Evolutionary conservation across 2,329 filamentous ascomycete genomes (phyloP).

Genomic region (Talaromyces sp.): DNA sequence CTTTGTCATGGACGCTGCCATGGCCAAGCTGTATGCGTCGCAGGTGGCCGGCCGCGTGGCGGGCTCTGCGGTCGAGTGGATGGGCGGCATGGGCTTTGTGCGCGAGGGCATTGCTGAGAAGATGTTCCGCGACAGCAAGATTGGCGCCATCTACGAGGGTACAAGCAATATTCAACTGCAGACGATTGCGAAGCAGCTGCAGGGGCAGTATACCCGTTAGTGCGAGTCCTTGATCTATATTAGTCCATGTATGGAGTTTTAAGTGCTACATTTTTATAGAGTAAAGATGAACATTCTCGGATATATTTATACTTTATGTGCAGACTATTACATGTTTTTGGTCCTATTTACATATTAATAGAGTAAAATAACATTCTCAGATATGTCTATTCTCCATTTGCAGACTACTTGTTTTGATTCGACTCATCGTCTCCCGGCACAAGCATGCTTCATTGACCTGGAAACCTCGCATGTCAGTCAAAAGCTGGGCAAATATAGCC

Average conservation of each 20-base stretch:
- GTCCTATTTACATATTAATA: background rate
- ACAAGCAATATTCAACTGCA: constrained; percentile 62
- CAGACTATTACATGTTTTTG: background rate
- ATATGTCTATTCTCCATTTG: background rate
- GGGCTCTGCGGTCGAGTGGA: constrained; percentile 90
- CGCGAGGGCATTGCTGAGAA: constrained; percentile 95
- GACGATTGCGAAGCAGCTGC: constrained; percentile 65
- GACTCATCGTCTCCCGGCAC: background rate
- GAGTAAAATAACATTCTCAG: background rate
- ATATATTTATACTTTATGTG: background rate
- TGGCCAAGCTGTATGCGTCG: constrained; percentile 93
- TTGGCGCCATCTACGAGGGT: constrained; percentile 95
- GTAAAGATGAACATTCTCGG: background rate
- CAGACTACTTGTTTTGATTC: background rate
- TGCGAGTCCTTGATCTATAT: background rate
- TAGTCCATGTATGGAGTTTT: background rate
- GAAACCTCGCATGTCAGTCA: background rate
- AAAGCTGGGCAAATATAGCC: background rate
- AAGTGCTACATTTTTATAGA: background rate
- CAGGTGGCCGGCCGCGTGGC: constrained; percentile 87
- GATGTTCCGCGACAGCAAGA: constrained; percentile 97
- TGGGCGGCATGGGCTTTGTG: constrained; percentile 99
- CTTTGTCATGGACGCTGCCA: constrained; percentile 92
- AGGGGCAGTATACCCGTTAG: constrained; percentile 61
- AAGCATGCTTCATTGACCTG: background rate